A percentile compares a stretch with the other conserved stretches of the same genome.
Evolutionary conservation across 2,329 filamentous ascomycete species (phyloP).

Genomic region (Sclerotinia minor): DNA sequence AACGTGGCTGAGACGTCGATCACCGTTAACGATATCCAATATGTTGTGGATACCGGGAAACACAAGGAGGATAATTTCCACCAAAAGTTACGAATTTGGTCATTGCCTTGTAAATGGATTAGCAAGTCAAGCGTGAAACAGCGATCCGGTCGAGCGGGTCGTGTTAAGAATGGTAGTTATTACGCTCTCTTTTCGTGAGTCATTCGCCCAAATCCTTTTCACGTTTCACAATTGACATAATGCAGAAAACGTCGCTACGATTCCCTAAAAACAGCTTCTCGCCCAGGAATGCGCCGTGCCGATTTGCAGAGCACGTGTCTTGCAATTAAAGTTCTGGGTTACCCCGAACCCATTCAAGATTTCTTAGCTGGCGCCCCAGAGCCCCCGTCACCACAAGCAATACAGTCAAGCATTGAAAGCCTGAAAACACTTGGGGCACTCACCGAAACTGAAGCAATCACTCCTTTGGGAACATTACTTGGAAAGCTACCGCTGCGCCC

Average conservation of each 20-base stretch:
- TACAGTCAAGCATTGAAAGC: slow-evolving; percentile 77
- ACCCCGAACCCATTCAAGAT: slow-evolving; percentile 67
- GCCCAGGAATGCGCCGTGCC: slow-evolving; percentile 87
- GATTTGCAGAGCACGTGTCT: slow-evolving; percentile 90
- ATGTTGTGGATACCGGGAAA: slow-evolving; percentile 88
- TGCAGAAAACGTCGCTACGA: slow-evolving; percentile 64
- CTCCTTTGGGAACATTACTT: slow-evolving; percentile 83
- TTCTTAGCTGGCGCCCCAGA: slow-evolving; percentile 86
- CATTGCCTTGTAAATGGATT: slow-evolving; percentile 88
- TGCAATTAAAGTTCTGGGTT: slow-evolving; percentile 93
- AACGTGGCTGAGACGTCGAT: slow-evolving; percentile 98
- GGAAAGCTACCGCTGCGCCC: slow-evolving; percentile 89
- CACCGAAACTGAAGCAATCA: slow-evolving; percentile 73
- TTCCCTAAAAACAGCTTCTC: slow-evolving; percentile 72
- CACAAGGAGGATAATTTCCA: slow-evolving; percentile 95
- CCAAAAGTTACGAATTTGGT: slow-evolving; percentile 82
- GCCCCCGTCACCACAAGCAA: slow-evolving; percentile 76
- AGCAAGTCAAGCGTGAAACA: slow-evolving; percentile 91
- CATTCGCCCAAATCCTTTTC: neutral
- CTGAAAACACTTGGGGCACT: slow-evolving; percentile 85
- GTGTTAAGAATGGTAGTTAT: slow-evolving; percentile 84
- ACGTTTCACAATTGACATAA: slow-evolving; percentile 4
- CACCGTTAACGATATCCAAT: slow-evolving; percentile 93
- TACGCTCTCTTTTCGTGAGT: slow-evolving; percentile 89
- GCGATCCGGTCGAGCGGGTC: slow-evolving; percentile 84